Evolutionary conservation across 2,329 filamentous ascomycete genomes (phyloP), one percentile per base, ranked within the genome.

Genomic region (Penicillium olsonii): DNA sequence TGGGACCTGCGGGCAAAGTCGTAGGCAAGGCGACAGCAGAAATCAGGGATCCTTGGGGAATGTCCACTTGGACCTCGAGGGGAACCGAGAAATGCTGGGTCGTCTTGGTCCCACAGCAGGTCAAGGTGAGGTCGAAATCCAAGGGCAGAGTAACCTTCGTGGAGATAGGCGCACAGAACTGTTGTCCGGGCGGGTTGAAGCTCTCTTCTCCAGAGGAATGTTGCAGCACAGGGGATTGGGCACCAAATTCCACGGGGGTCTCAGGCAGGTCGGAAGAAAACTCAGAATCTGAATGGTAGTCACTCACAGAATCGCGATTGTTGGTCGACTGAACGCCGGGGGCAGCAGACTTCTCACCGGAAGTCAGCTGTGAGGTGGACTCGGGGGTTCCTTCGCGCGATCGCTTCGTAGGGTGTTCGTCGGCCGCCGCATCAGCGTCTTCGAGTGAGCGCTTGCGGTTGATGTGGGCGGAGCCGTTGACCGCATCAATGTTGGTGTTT

Each of bases 401-500:
- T 52, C 74, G 65, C 57, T 76, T 76, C 54, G 68, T 68, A 49
- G 68, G 59, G 44, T 62, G 55, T 17, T 67, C 64, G 19, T 63
- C 62, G 14, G 65, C 64, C 12, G 52, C 53, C 11, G 60, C 61
- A 41, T 65, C 62, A 14, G 54, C 49, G 38, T 67, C 53, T 18
- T 65, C 65, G 43, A 57, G 54, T 1, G 68, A 71, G 26, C 71
- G 64, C 56, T 72, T 73, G 26, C 66, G 59, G 20, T 63, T 61
- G 40, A 57, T 61, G 14, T 35, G 39, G 3, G 31, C 11, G 29
- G 45, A 24, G 14, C 19, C 31, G 29, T 45, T 47, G n/a, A 57
- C 42, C n/a, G 50, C 43, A 33, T 77, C 78, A 48, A 85, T 83
- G n/a, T 79, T 76, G 3, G 83, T 83, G 60, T 84, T 79, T 66